Base-by-base conservation (phyloP, 345 rosid genomes). In the Melaleuca alternifolia region DNA sequence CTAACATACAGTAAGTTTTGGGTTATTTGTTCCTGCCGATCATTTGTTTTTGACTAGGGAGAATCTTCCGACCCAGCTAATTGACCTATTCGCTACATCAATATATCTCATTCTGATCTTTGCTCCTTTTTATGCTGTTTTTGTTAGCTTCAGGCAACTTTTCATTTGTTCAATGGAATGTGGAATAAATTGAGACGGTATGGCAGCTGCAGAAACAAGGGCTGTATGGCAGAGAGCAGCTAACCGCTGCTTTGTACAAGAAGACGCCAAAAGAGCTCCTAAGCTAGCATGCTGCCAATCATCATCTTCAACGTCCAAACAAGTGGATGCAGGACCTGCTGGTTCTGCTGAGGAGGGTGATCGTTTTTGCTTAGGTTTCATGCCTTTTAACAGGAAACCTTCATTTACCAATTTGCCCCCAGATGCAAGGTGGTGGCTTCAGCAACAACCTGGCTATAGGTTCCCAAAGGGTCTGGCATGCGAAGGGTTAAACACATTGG, bases 211-310 rank as follows among this genome's bases (percentile, higher is more conserved):
- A 56, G 99, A 98, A 91, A 97, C 97, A 54, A 93, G 99, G 92
- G 97, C 97, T 30, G 93, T 90, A 26, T 96, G 99, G 99, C 99
- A 98, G 90, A 92, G 99, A 89, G 87, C 96, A 16, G 98, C 93
- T 30, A 98, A 96, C 88, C 99, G 99, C 87, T 98, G 93, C 91
- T 96, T 97, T 91, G 96, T 97, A 54, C 99, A 97, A 92, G 99
- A 97, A 89, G 99, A 97, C 92, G 98, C 99, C 86, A 96, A 96
- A 89, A 90, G 99, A 90, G 99, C 99, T 89, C 99, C 99, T 37
- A 96, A 95, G 89, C 87, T 98, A 88, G 98, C 99, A 56, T 98
- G 88, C 88, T 94, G 94, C 88, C 99, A 96, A 33, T 96, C 99
- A 44, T 93, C 98, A 20, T 90, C 94, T 87, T 86, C 98, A 54